phyloP scores from a whole-genome alignment of 2,329 filamentous ascomycete species.

The Corniculantispora saksenae region DNA sequence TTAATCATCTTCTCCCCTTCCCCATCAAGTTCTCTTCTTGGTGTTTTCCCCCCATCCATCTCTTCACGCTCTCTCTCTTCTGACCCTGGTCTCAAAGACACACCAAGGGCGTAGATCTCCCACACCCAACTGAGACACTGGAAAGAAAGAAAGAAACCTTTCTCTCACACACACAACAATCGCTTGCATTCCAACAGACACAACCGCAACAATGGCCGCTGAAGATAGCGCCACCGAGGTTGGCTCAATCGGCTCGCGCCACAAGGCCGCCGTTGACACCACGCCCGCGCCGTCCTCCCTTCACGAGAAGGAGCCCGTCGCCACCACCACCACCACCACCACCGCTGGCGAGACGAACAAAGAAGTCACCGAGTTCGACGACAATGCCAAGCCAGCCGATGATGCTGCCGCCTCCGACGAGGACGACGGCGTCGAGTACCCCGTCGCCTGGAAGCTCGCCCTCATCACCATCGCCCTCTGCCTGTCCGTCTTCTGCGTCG shows the following conservation, averaged over 20 bases:
- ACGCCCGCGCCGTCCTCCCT: not conserved
- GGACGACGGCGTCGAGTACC: conserved; percentile 36
- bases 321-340: not conserved
- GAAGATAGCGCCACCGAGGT: conserved; percentile 19
- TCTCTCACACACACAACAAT: not conserved
- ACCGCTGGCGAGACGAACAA: not conserved
- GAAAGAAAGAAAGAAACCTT: not conserved
- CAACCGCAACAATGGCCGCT: not conserved
- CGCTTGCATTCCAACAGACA: not conserved
- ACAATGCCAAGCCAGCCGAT: not conserved
- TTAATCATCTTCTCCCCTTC: not conserved
- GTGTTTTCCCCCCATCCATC: not conserved
- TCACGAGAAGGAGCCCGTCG: conserved; percentile 5
- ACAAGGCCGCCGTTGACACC: conserved; percentile 8
- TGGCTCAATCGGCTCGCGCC: conserved; percentile 14
- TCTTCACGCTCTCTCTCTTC: not conserved
- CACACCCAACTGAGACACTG: not conserved
- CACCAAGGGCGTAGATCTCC: not conserved
- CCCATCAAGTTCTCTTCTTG: not conserved
- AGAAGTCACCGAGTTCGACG: not conserved
- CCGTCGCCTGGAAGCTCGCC: conserved; percentile 21
- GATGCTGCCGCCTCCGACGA: conserved; percentile 19
- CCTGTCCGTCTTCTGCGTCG: conserved; percentile 20
- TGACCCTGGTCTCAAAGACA: not conserved
- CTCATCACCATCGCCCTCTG: conserved; percentile 20